Conservation (phyloP, 1,139 yeast genomes). For the Zygoascus sp. region DNA sequence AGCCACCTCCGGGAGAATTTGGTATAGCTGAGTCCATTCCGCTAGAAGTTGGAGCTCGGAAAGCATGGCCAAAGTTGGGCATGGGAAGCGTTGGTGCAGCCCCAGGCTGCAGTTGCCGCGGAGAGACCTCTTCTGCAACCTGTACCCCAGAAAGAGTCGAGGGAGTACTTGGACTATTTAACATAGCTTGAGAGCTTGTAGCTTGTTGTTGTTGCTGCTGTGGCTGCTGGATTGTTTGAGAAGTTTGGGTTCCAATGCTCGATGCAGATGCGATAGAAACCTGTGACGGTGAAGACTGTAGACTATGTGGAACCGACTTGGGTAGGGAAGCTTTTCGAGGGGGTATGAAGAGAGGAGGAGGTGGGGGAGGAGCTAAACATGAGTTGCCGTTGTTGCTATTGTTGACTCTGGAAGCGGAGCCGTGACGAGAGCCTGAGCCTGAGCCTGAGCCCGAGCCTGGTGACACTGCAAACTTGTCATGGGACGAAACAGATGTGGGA, state of each 20-base stretch:
- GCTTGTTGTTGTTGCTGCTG: too few species aligned
- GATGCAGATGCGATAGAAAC: not conserved
- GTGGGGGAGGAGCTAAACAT: not conserved
- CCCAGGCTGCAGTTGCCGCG: not conserved
- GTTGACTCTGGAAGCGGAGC: not conserved
- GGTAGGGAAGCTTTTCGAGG: not conserved
- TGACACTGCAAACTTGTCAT: not conserved
- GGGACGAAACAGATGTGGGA: not conserved
- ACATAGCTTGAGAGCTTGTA: not conserved
- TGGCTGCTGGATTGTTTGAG: not conserved
- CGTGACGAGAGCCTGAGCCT: not conserved
- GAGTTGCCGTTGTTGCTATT: not conserved
- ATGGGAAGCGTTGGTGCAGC: constrained; percentile 1
- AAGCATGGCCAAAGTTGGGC: constrained; percentile 10
- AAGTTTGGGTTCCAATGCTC: not conserved
- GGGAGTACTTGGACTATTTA: not conserved
- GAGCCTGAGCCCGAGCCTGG: not conserved
- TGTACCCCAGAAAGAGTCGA: not conserved
- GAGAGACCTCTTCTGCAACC: not conserved
- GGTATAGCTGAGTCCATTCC: not conserved
- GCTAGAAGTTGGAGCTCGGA: not conserved
- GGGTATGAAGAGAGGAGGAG: constrained; percentile 4
- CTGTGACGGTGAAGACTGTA: not conserved
- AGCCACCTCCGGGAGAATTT: not conserved
- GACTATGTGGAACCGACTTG: not conserved